Base-by-base conservation (phyloP, 2,329 filamentous ascomycete genomes). In the Paecilomyces variotii region DNA sequence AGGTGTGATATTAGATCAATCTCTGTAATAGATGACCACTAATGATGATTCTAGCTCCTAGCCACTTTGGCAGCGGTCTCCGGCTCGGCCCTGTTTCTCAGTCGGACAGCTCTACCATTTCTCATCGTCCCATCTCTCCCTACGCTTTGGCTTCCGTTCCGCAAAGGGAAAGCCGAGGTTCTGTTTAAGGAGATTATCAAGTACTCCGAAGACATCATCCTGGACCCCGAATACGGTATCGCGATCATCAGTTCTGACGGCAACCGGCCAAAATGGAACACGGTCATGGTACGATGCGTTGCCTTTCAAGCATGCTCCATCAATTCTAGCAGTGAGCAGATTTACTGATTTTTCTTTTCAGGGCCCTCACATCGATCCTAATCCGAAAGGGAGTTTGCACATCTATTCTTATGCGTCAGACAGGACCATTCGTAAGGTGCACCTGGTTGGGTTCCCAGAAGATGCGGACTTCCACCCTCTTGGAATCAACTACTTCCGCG, bases 161-260 rank as follows among this genome's bases (percentile, higher is more conserved):
- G 59, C 6, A 60, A 49, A 19, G 62, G 62, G 24, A 50, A 60
- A 10, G 62, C 49, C 34, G 56, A 61, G 54, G 59, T 60, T 3
- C 49, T 61, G 35, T 62, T 64, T 59, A 56, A 61, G 55, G 59
- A 62, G 52, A 53, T 45, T 19, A 53, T 62, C 45, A 56, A 53
- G 32, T 62, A 59, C 49, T 57, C 59, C 9, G 61, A 64, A 19
- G 62, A 62, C 32, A 53, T 62, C 25, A 45, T 58, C 14, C 32
- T 64, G 39, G 62, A 64, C 52, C 54, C 59, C 30, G 59, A 64
- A 30, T 54, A n/a, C 25, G 62, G 61, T 14, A 50, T 60, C 30
- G 62, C 62, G 12, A 62, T 64, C 25, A 59, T 64, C 14, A 60
- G 57, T 53, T 61, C 57, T 19, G 61, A 64, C 28, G 58, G 59